Percentiles rank a stretch among this genome's conserved stretches.
phyloP scores from a whole-genome alignment of 2,329 filamentous ascomycete genomes.

The Stachybotrys echinatus region DNA sequence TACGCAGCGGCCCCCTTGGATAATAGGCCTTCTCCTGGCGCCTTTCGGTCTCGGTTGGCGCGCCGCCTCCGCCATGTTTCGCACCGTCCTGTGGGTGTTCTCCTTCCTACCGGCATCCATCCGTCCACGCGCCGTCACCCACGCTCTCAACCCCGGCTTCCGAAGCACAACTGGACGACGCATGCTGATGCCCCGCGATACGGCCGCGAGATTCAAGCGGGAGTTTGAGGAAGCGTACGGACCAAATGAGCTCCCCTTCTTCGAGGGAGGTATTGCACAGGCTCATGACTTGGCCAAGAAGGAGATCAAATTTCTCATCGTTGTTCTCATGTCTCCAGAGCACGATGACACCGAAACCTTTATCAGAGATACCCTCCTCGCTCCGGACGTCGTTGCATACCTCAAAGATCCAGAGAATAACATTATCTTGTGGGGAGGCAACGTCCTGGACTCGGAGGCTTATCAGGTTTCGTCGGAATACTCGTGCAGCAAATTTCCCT shows the following conservation, averaged over 20 bases:
- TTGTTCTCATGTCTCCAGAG: conserved; percentile 83
- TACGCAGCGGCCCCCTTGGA: conserved; percentile 64
- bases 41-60: conserved; percentile 77
- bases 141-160: conserved; percentile 44
- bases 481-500: conserved; percentile 88
- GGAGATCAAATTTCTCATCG: conserved; percentile 86
- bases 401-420: conserved; percentile 71
- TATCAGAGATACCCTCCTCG: conserved; percentile 74
- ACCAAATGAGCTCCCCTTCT: conserved; percentile 64
- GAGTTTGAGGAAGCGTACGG: conserved; percentile 96
- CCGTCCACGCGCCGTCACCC: conserved; percentile 48
- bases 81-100: conserved; percentile 71
- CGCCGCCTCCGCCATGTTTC: conserved; percentile 62
- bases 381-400: conserved; percentile 67
- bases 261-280: conserved; percentile 86
- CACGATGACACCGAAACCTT: conserved; percentile 88
- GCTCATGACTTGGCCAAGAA: conserved; percentile 85
- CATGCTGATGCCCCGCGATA: conserved; percentile 78
- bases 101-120: conserved; percentile 70
- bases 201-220: conserved; percentile 79
- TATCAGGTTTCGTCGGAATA: conserved; percentile 89
- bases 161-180: conserved; percentile 65
- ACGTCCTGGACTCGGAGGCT: conserved; percentile 86
- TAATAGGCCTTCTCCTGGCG: conserved; percentile 72
- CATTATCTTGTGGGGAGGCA: conserved; percentile 87